Evolutionary conservation across 2,329 filamentous ascomycete species (phyloP).

Genomic region (Aspergillus melleus): DNA sequence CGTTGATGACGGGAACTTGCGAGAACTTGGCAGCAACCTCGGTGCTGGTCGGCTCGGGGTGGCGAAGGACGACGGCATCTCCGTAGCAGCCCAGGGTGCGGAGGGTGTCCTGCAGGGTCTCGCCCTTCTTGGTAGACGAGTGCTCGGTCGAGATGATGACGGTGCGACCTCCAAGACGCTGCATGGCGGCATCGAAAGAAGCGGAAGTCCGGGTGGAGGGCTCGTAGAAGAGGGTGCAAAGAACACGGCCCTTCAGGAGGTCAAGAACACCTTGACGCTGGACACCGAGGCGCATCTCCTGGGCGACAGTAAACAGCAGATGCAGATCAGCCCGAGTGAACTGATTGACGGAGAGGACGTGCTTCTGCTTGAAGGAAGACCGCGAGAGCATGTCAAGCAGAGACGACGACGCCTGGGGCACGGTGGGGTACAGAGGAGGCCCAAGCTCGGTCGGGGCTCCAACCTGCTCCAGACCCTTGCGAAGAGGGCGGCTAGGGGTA

Average conservation of each 20-base stretch:
- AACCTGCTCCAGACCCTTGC: conserved; percentile 28
- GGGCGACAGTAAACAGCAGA: conserved; percentile 90
- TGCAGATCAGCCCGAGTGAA: conserved; percentile 87
- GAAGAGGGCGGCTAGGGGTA: conserved; percentile 35
- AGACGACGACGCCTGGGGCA: conserved; percentile 57
- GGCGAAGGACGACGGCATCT: conserved; percentile 93
- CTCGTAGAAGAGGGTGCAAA: conserved; percentile 96
- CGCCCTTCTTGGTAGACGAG: conserved; percentile 91
- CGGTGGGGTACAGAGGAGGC: conserved; percentile 42
- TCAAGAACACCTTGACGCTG: conserved; percentile 88
- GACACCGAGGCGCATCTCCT: conserved; percentile 95
- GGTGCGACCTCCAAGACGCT: conserved; percentile 87
- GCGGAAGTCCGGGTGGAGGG: conserved; percentile 92
- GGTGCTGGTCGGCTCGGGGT: conserved; percentile 79
- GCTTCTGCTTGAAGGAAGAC: conserved; percentile 84
- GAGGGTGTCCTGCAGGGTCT: conserved; percentile 88
- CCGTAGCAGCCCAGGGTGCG: conserved; percentile 92
- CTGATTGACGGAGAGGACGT: conserved; percentile 89
- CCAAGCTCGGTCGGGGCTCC: conserved; percentile 39
- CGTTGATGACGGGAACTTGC: conserved; percentile 91
- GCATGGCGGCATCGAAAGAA: conserved; percentile 98
- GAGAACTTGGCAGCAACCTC: conserved; percentile 83
- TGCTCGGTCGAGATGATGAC: conserved; percentile 78
- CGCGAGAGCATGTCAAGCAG: conserved; percentile 72
- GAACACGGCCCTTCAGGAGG: conserved; percentile 78